Evolutionary conservation across 2,329 filamentous ascomycete species (phyloP).

Genomic region (Orbilia blumenaviensis): DNA sequence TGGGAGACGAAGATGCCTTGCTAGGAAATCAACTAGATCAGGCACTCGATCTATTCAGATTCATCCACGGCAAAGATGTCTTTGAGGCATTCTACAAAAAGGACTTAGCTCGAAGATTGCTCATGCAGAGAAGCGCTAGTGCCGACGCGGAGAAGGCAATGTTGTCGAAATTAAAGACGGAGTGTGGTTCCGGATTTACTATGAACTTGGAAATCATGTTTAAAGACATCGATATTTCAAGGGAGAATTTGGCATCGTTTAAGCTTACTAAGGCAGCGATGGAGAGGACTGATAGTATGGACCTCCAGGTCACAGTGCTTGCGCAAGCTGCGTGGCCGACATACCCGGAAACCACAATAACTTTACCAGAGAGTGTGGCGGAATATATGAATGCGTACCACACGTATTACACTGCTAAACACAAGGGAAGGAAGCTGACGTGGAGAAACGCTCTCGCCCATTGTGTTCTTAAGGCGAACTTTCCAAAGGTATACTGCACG

Average conservation of each 20-base stretch:
- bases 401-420: constrained; percentile 84
- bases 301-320: constrained; percentile 88
- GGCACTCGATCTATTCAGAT: constrained; percentile 91
- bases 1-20: constrained; percentile 88
- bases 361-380: constrained; percentile 78
- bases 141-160: constrained; percentile 96
- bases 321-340: constrained; percentile 91
- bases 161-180: constrained; percentile 74
- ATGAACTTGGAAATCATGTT: constrained; percentile 99
- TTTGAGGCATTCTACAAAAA: constrained; percentile 99
- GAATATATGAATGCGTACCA: constrained; percentile 84
- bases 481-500: constrained; percentile 72
- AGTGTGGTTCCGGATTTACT: constrained; percentile 93
- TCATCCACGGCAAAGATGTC: constrained; percentile 95
- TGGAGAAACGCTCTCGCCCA: constrained; percentile 97
- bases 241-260: constrained; percentile 92
- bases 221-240: constrained; percentile 92
- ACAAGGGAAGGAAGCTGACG: constrained; percentile 82
- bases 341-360: constrained; percentile 79
- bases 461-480: constrained; percentile 82
- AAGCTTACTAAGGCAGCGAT: constrained; percentile 72
- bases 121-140: constrained; percentile 92
- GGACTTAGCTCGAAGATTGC: constrained; percentile 84
- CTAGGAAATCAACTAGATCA: constrained; percentile 92
- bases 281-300: constrained; percentile 68